phyloP scores from a whole-genome alignment of 2,329 filamentous ascomycete species.

The Cercospora berteroae region DNA sequence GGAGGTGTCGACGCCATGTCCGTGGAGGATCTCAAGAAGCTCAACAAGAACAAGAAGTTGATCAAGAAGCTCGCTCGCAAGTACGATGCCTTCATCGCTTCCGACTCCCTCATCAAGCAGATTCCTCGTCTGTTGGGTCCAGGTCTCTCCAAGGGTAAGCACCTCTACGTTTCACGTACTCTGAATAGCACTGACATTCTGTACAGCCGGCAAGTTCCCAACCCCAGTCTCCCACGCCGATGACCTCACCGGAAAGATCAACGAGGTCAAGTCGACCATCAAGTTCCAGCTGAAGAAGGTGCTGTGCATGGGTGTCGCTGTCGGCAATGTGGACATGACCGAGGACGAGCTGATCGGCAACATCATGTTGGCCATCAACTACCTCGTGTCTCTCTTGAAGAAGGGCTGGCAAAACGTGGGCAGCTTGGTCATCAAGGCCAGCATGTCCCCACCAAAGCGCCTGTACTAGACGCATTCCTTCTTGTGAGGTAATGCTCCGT shows the following conservation, averaged over 20 bases:
- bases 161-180: background rate
- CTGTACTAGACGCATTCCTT: slow-evolving; percentile 69
- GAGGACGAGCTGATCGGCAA: slow-evolving; percentile 95
- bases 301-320: slow-evolving; percentile 98
- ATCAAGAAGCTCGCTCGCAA: slow-evolving; percentile 99
- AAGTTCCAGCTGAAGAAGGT: slow-evolving; percentile 99
- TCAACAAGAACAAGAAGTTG: slow-evolving; percentile 99
- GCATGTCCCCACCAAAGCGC: slow-evolving; percentile 98
- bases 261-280: slow-evolving; percentile 99
- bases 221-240: slow-evolving; percentile 96
- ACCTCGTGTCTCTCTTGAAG: slow-evolving; percentile 98
- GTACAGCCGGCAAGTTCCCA: slow-evolving; percentile 95
- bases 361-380: slow-evolving; percentile 99
- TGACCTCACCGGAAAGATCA: slow-evolving; percentile 92
- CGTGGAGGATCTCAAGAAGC: slow-evolving; percentile 98
- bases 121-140: slow-evolving; percentile 99
- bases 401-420: slow-evolving; percentile 99
- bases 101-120: slow-evolving; percentile 98
- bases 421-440: slow-evolving; percentile 99
- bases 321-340: slow-evolving; percentile 97
- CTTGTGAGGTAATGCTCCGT: slow-evolving; percentile 3
- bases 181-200: slow-evolving; percentile 31
- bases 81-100: slow-evolving; percentile 99
- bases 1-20: slow-evolving; percentile 98
- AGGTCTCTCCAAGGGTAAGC: slow-evolving; percentile 90